Conservation (phyloP, 2,329 filamentous ascomycete genomes). For the Fusarium protoensiforme region DNA sequence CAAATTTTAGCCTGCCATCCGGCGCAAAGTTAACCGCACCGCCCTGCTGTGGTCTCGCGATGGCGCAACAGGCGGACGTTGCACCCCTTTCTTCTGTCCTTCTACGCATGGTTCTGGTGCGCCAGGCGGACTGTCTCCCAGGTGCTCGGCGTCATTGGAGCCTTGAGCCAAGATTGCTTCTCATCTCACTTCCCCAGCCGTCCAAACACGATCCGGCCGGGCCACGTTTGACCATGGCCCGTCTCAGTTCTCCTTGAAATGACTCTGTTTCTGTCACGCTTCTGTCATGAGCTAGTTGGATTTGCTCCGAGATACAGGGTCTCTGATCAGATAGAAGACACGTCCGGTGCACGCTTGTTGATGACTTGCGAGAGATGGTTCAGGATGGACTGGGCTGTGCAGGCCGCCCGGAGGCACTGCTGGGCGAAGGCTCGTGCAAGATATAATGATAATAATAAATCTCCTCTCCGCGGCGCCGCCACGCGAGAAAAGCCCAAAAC, state of each 20-base stretch:
- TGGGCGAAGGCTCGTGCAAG: background rate
- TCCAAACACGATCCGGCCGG: constrained; percentile 11
- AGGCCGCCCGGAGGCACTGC: background rate
- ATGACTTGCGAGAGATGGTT: background rate
- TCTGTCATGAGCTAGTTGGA: constrained; percentile 24
- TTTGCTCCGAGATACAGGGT: constrained; percentile 10
- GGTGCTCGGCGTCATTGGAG: constrained; percentile 20
- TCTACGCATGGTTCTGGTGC: constrained; percentile 26
- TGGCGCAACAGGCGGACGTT: constrained; percentile 33
- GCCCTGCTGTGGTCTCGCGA: constrained; percentile 26
- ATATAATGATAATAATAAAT: constrained; percentile 1
- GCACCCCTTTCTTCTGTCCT: constrained; percentile 32
- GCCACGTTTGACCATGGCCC: constrained; percentile 7
- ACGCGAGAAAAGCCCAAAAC: constrained; percentile 10
- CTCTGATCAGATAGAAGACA: background rate
- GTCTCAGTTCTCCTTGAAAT: constrained; percentile 2
- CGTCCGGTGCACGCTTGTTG: background rate
- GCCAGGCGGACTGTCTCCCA: constrained; percentile 17
- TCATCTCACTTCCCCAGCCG: constrained; percentile 24
- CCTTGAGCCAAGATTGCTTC: constrained; percentile 21
- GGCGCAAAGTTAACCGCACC: constrained; percentile 25
- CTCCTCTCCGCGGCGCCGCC: constrained; percentile 23
- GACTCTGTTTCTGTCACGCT: constrained; percentile 14
- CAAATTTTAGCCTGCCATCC: constrained; percentile 32
- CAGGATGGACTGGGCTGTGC: background rate